A percentile compares a stretch with the other conserved stretches of the same genome.
phyloP scores from a whole-genome alignment of 169 alveolate species.

The Miamiensis avidus region DNA sequence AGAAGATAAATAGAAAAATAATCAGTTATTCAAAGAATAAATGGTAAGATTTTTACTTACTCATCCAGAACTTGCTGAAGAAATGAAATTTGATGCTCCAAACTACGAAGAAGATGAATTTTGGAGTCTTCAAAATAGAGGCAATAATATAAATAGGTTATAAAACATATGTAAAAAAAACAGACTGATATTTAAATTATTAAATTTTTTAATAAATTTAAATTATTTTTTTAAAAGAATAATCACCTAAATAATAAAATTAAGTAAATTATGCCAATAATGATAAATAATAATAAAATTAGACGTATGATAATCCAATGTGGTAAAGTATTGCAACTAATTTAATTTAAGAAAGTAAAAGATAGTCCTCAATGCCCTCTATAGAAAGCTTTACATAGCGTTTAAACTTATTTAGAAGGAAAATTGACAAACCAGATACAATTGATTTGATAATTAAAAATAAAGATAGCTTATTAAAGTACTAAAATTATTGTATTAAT shows the following conservation, averaged over 20 bases:
- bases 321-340: slow-evolving; percentile 40
- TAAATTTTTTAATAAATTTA: slow-evolving; percentile 16
- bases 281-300: slow-evolving; percentile 8
- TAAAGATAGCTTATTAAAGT: slow-evolving; percentile 26
- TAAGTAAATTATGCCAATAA: background rate
- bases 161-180: too few species aligned
- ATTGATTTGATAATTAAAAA: slow-evolving; percentile 38
- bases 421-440: slow-evolving; percentile 33
- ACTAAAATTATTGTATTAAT: too few species aligned
- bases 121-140: background rate
- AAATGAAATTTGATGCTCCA: background rate
- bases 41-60: slow-evolving; percentile 29
- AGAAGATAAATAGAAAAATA: slow-evolving; percentile 3
- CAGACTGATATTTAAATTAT: background rate
- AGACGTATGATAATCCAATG: slow-evolving; percentile 7
- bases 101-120: background rate
- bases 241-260: too few species aligned
- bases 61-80: slow-evolving; percentile 16
- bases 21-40: slow-evolving; percentile 9
- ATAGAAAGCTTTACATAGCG: slow-evolving; percentile 42
- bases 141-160: background rate
- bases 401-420: slow-evolving; percentile 37
- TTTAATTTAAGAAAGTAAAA: slow-evolving; percentile 36
- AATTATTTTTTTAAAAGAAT: background rate
- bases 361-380: slow-evolving; percentile 28